phyloP scores from a whole-genome alignment of 768 basidiomycete species.

The Mycena venus region DNA sequence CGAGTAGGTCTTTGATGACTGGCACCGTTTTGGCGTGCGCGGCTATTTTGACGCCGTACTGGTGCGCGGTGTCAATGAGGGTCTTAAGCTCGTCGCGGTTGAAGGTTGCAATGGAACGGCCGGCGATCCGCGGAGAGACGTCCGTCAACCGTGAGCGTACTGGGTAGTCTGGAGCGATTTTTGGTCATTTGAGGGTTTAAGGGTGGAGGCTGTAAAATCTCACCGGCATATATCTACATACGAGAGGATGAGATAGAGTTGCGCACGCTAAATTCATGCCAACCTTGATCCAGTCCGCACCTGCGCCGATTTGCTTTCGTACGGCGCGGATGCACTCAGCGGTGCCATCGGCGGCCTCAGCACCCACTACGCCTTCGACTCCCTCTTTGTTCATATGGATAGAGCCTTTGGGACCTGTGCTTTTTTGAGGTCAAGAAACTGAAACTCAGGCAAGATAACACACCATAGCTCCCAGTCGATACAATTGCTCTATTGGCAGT shows the following conservation, averaged over 20 bases:
- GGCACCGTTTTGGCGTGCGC: constrained; percentile 61
- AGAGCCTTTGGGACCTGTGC: constrained; percentile 66
- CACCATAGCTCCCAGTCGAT: constrained; percentile 72
- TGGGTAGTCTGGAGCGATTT: constrained; percentile 62
- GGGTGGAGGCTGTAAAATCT: not conserved
- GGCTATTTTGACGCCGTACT: constrained; percentile 68
- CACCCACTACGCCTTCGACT: constrained; percentile 69
- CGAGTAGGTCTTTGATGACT: constrained; percentile 50
- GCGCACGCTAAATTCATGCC: not conserved
- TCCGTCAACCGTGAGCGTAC: constrained; percentile 59
- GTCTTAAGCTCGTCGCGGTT: constrained; percentile 57
- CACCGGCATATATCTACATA: constrained; percentile 62
- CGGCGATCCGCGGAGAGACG: constrained; percentile 53
- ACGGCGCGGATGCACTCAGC: constrained; percentile 69
- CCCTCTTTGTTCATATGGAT: constrained; percentile 62
- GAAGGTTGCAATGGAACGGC: constrained; percentile 59
- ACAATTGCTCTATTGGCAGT: constrained; percentile 72
- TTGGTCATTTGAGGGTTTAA: not conserved
- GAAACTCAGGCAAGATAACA: not conserved
- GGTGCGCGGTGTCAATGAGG: constrained; percentile 67
- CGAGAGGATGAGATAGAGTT: constrained; percentile 9
- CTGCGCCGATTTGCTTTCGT: constrained; percentile 72
- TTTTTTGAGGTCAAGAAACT: constrained; percentile 1
- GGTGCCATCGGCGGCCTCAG: constrained; percentile 70
- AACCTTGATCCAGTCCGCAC: constrained; percentile 77